A percentile compares a stretch with the other conserved stretches of the same genome.
phyloP scores from a whole-genome alignment of 805 yeast genomes.

The Candida michaelii region DNA sequence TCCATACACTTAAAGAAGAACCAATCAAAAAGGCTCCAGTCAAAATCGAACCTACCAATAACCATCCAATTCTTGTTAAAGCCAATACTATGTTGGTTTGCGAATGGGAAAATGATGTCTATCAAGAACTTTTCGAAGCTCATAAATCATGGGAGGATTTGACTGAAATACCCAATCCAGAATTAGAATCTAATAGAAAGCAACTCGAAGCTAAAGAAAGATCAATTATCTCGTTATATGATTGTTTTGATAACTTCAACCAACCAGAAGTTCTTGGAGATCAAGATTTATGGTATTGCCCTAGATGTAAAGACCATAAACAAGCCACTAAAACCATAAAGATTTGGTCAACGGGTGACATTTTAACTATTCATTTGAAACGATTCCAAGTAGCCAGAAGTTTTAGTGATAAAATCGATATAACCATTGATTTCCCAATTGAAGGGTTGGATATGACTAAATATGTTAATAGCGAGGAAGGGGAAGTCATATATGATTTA shows the following conservation, averaged over 20 bases:
- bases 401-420: conserved; percentile 86
- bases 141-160: conserved; percentile 56
- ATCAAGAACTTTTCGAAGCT: conserved; percentile 55
- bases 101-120: conserved; percentile 59
- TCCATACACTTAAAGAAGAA: conserved; percentile 14
- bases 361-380: conserved; percentile 84
- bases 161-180: conserved; percentile 46
- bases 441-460: conserved; percentile 71
- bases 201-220: conserved; percentile 40
- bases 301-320: conserved; percentile 81
- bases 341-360: conserved; percentile 92
- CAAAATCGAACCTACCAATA: conserved; percentile 1
- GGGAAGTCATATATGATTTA: conserved; percentile 66
- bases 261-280: conserved; percentile 83
- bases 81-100: conserved; percentile 46
- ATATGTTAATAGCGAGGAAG: conserved; percentile 45
- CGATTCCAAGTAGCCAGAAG: conserved; percentile 83
- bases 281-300: conserved; percentile 93
- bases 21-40: background rate
- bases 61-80: conserved; percentile 23
- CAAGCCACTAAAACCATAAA: conserved; percentile 90
- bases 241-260: conserved; percentile 74
- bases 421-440: conserved; percentile 83
- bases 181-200: conserved; percentile 49
- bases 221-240: conserved; percentile 53